These are phyloP conservation scores for Hyphopichia khmerensis DNA, from an alignment of 1,139 yeast species.

Conservation along the genomic window DNA sequence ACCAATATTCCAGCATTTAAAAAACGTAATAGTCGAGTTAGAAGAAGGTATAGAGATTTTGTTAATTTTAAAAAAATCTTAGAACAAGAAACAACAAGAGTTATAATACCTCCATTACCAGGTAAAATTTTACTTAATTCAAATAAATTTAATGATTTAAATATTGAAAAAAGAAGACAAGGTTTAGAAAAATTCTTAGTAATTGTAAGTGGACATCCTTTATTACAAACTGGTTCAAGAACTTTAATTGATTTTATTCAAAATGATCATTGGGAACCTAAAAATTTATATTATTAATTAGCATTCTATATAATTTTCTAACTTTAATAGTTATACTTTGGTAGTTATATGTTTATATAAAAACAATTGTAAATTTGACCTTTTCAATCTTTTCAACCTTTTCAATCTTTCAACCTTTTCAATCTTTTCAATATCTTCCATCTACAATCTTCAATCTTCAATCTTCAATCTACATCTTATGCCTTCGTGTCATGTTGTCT, in stretches of 20 bases:
- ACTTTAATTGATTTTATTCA: conserved; percentile 83
- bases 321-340: too few species aligned
- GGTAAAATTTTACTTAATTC: conserved; percentile 72
- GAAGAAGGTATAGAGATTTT: conserved; percentile 89
- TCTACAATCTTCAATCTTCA: too few species aligned
- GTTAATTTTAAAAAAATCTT: conserved; percentile 74
- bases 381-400: too few species aligned
- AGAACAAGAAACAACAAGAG: conserved; percentile 74
- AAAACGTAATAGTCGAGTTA: conserved; percentile 62
- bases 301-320: too few species aligned
- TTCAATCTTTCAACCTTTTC: too few species aligned
- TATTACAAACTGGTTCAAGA: conserved; percentile 86
- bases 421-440: too few species aligned
- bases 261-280: conserved; percentile 76
- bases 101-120: conserved; percentile 83
- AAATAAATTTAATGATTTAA: conserved; percentile 77
- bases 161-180: conserved; percentile 78
- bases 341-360: too few species aligned
- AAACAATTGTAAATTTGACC: too few species aligned
- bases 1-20: conserved; percentile 87
- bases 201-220: conserved; percentile 89
- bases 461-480: too few species aligned
- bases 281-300: conserved; percentile 7
- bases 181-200: conserved; percentile 81
- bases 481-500: too few species aligned